These are phyloP conservation scores for Candida sakaeoensis DNA, from an alignment of 805 yeast genomes.

Conservation along the genomic window DNA sequence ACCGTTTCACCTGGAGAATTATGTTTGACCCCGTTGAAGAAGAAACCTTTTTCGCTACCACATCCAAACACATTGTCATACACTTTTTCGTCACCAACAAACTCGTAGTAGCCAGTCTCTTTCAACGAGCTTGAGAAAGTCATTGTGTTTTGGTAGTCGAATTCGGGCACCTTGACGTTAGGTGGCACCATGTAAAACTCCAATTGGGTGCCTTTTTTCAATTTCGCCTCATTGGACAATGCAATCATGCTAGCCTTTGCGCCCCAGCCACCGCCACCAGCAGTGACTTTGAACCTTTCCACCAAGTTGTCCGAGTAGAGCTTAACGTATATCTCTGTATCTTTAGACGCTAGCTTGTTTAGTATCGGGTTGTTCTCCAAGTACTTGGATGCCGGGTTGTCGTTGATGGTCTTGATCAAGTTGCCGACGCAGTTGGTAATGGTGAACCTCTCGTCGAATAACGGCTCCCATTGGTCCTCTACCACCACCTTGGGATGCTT, in stretches of 20 bases:
- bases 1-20: slow-evolving; percentile 27
- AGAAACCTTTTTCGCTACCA: slow-evolving; percentile 32
- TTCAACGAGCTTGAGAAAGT: slow-evolving; percentile 32
- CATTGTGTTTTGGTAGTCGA: slow-evolving; percentile 10
- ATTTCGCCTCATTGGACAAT: slow-evolving; percentile 53
- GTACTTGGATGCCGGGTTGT: slow-evolving; percentile 52
- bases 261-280: slow-evolving; percentile 80
- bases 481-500: slow-evolving; percentile 6
- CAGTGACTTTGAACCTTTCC: slow-evolving; percentile 50
- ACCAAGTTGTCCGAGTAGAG: slow-evolving; percentile 15
- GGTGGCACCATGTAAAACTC: slow-evolving; percentile 46
- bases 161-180: slow-evolving; percentile 15
- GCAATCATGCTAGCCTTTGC: slow-evolving; percentile 64
- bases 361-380: slow-evolving; percentile 44
- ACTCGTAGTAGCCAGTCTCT: slow-evolving; percentile 19
- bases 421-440: slow-evolving; percentile 55
- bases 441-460: slow-evolving; percentile 26
- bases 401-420: slow-evolving; percentile 54
- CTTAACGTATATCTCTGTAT: slow-evolving; percentile 40
- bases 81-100: slow-evolving; percentile 4
- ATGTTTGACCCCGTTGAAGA: slow-evolving; percentile 22
- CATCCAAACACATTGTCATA: slow-evolving; percentile 24
- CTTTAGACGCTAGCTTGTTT: slow-evolving; percentile 38
- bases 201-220: slow-evolving; percentile 43
- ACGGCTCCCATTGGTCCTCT: slow-evolving; percentile 33